Base-by-base conservation (phyloP, 1,284 basidiomycete genomes). In the Thelephora terrestris region DNA sequence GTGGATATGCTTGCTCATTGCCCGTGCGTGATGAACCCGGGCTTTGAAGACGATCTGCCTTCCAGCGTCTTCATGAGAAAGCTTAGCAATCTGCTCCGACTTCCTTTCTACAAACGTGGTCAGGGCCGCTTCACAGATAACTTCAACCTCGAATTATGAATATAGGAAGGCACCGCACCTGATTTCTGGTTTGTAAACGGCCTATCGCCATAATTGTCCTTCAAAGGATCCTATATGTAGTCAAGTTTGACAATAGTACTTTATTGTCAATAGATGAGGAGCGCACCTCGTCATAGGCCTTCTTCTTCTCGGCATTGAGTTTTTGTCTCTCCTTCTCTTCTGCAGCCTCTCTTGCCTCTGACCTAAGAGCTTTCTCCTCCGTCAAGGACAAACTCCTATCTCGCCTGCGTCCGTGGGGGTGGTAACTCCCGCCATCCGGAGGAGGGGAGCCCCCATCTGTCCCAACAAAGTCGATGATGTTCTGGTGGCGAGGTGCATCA, bases 181-280 rank as follows among this genome's bases (percentile, higher is more conserved):
- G 29, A 32, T 32, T 32, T 32, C 9, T 32, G 29, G 12, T 32
- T 32, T 14, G 12, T 32, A 32, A 82, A 61, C 0, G 77, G 76
- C 1, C 78, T 65, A 60, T 77, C 73, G 48, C 81, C 82, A 62
- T 83, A 85, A 64, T 77, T 76, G 52, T 79, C 75, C 21, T 68
- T 65, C 4, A 80, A 72, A 55, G 76, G 74, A 61, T 84, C 81
- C 69, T 75, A 49, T 3, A 12, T 9, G 29, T 10, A 9, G 14
- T 32, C n/a, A 12, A 12, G 7, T 12, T 9, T 3, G 29, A 14
- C 14, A 7, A 32, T 6, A 32, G 29, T 10, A 32, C 29, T 12
- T 10, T 12, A 14, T 10, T n/a, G 9, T 10, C 12, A 14, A 3
- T 10, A 32, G 29, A 43, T 25, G 20, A 21, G 21, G 1, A 4